Conservation (phyloP, 805 yeast genomes). For the Yarrowia yakushimensis region DNA sequence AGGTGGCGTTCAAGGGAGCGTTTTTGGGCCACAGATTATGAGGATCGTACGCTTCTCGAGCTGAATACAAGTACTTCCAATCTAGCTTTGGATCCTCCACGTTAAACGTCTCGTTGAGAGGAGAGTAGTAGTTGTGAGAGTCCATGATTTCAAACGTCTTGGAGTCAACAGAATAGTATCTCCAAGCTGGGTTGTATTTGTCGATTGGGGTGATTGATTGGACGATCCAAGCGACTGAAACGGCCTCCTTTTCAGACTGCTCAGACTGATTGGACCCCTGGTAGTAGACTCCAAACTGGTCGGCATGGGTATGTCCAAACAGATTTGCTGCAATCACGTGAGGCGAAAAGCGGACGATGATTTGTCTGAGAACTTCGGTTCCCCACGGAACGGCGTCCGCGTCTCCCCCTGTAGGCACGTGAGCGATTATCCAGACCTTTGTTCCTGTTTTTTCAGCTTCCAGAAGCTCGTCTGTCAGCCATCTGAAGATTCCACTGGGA, state of each 20-base stretch:
- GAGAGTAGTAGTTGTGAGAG: constrained; percentile 54
- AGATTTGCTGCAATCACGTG: constrained; percentile 64
- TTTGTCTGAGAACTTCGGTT: constrained; percentile 51
- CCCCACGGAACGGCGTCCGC: constrained; percentile 63
- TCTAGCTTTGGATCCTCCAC: constrained; percentile 41
- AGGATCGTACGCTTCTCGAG: constrained; percentile 42
- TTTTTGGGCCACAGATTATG: constrained; percentile 54
- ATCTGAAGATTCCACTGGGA: constrained; percentile 59
- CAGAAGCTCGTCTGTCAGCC: constrained; percentile 56
- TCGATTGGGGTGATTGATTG: constrained; percentile 63
- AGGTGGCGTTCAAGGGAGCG: constrained; percentile 63
- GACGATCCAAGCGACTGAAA: constrained; percentile 60
- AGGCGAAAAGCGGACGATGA: constrained; percentile 65
- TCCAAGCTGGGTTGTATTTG: constrained; percentile 65
- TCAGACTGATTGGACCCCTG: constrained; percentile 40
- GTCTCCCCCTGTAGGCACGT: constrained; percentile 51
- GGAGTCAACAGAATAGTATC: constrained; percentile 64
- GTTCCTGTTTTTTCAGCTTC: constrained; percentile 55
- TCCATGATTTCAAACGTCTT: constrained; percentile 59
- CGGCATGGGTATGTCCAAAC: constrained; percentile 69
- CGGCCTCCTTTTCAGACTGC: constrained; percentile 37
- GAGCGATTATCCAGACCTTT: constrained; percentile 74
- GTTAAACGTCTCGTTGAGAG: constrained; percentile 50
- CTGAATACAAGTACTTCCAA: constrained; percentile 60
- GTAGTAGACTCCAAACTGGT: constrained; percentile 60